Conservation (phyloP, 495 filamentous ascomycete genomes). For the Podospora appendiculata region DNA sequence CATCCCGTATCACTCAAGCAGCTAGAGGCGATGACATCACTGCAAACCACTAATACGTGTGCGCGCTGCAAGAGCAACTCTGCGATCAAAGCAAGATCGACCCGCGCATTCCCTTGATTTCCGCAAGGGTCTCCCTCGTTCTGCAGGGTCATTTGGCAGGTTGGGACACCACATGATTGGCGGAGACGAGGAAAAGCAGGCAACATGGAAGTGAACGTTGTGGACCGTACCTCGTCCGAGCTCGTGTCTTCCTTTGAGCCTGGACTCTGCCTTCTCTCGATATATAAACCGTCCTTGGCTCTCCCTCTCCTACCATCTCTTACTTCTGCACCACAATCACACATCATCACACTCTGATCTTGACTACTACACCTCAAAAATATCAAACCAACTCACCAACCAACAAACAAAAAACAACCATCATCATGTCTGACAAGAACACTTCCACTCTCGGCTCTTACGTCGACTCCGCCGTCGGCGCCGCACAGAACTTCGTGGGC, state of each 20-base stretch:
- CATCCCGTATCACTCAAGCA: no score
- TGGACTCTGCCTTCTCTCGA: background rate
- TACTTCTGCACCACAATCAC: background rate
- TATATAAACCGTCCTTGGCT: background rate
- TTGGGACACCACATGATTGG: no score
- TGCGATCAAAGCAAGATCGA: background rate
- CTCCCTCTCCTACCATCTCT: background rate
- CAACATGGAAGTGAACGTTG: no score
- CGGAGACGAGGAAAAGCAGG: no score
- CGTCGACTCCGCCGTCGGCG: slow-evolving; percentile 68
- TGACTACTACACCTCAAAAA: background rate
- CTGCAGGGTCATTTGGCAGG: no score
- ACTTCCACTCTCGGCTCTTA: slow-evolving; percentile 76
- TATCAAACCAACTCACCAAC: slow-evolving; percentile 2
- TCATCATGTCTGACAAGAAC: slow-evolving; percentile 56
- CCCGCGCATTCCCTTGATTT: no score
- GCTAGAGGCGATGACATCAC: background rate
- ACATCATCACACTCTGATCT: background rate
- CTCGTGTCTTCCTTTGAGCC: background rate
- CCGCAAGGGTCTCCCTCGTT: no score
- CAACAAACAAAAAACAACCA: slow-evolving; percentile 3
- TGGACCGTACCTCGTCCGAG: no score
- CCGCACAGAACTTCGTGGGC: slow-evolving; percentile 64
- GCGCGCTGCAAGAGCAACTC: background rate
- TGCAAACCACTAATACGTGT: background rate